Evolutionary conservation across 768 basidiomycete species (phyloP).

Genomic region (Termitomyces sp.): DNA sequence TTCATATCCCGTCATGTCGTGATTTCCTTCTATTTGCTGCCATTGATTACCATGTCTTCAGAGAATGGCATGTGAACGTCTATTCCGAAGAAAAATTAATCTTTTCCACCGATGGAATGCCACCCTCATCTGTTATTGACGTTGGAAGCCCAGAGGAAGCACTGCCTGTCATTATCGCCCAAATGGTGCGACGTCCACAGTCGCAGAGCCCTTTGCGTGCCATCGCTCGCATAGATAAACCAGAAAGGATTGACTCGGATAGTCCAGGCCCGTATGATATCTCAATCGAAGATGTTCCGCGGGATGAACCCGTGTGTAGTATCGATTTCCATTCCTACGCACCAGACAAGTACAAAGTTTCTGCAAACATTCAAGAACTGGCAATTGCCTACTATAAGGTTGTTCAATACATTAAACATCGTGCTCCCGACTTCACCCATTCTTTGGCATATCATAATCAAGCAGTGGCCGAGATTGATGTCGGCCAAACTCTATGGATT

Average conservation of each 20-base stretch:
- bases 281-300: background rate
- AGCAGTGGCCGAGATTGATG: background rate
- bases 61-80: background rate
- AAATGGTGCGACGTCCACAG: background rate
- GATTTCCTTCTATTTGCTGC: background rate
- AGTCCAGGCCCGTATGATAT: background rate
- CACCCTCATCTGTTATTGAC: background rate
- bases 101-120: background rate
- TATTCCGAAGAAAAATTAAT: background rate
- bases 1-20: background rate
- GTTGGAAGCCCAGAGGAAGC: background rate
- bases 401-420: background rate
- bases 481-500: background rate
- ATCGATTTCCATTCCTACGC: background rate
- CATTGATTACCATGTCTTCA: background rate
- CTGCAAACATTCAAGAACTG: background rate
- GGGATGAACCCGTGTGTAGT: background rate
- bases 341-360: background rate
- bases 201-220: background rate
- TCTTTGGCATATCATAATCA: background rate
- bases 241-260: background rate
- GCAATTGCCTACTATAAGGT: background rate
- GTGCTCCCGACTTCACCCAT: background rate
- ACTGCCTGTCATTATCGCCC: background rate
- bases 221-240: background rate